Percentiles rank a stretch among this genome's conserved stretches.
These are phyloP conservation scores for Medakamo hakoo DNA, from an alignment of 139 green algal genomes.

Conservation along the genomic window DNA sequence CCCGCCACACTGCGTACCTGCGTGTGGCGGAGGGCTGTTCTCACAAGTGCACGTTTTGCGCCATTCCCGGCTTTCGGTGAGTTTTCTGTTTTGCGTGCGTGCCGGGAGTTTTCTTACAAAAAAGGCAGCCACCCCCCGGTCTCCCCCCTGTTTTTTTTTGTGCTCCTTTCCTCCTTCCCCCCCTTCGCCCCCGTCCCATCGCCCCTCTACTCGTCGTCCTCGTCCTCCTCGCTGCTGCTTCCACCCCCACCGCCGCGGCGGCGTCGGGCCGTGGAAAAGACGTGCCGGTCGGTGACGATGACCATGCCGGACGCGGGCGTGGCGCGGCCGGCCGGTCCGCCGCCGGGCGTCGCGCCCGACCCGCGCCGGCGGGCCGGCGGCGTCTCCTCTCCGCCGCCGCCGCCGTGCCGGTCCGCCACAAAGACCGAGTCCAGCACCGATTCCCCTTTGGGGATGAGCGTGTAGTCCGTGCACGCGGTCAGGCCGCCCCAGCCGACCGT, in stretches of 20 bases:
- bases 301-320: constrained; percentile 19
- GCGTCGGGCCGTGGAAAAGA: constrained; percentile 20
- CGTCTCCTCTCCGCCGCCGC: neutral
- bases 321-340: too few relatives aligned
- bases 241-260: too few relatives aligned
- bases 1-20: constrained; percentile 70
- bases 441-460: constrained; percentile 57
- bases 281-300: constrained; percentile 25
- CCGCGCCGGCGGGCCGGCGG: too few relatives aligned
- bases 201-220: constrained; percentile 11
- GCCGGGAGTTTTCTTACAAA: neutral
- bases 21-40: constrained; percentile 80
- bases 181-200: neutral
- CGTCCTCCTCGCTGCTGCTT: constrained; percentile 10
- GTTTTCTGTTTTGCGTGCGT: neutral
- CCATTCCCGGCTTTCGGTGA: constrained; percentile 62
- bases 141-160: constrained; percentile 1
- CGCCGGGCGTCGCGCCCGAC: too few relatives aligned
- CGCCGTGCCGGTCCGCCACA: constrained; percentile 11
- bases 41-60: constrained; percentile 83
- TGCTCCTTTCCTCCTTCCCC: constrained; percentile 1
- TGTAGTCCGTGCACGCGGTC: constrained; percentile 66
- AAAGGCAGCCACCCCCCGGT: neutral
- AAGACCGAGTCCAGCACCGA: constrained; percentile 61
- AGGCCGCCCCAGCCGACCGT: constrained; percentile 46